A percentile compares a stretch with the other conserved stretches of the same genome.
Evolutionary conservation across 164 flowering plant genomes (phyloP).

Genomic region (Hamamelis virginiana): DNA sequence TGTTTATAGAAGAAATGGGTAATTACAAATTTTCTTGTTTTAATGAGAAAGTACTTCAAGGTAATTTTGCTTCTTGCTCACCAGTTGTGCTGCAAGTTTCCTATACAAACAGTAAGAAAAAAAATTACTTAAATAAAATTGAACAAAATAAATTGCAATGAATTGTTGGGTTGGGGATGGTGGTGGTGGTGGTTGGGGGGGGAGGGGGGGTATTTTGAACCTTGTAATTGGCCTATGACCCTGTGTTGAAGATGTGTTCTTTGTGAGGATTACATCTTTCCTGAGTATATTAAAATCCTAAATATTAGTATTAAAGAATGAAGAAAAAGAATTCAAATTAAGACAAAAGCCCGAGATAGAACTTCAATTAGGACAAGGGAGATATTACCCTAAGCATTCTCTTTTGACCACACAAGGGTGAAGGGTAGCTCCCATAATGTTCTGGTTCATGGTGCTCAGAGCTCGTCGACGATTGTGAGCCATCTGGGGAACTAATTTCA

Average conservation of each 20-base stretch:
- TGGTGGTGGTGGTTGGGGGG: neutral
- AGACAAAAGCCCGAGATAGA: neutral
- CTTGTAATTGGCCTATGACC: neutral
- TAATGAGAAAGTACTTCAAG: neutral
- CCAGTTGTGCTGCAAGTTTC: neutral
- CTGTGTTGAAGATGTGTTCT: neutral
- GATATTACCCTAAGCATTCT: neutral
- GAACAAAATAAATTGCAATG: no score
- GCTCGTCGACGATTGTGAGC: conserved; percentile 8
- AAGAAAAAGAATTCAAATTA: neutral
- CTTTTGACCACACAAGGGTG: neutral
- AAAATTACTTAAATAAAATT: no score
- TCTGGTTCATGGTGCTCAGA: conserved; percentile 13
- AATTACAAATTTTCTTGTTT: neutral
- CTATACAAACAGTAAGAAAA: neutral
- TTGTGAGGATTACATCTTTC: neutral
- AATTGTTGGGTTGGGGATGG: neutral
- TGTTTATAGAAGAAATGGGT: neutral
- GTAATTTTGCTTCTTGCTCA: neutral
- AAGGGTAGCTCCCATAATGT: conserved; percentile 6
- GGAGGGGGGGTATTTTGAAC: neutral
- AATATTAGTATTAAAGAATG: neutral
- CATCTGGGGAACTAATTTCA: conserved; percentile 5
- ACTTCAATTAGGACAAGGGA: neutral
- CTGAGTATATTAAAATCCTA: neutral